Conservation (phyloP, 2,329 filamentous ascomycete species). For the Aspergillus brunneoviolaceus region DNA sequence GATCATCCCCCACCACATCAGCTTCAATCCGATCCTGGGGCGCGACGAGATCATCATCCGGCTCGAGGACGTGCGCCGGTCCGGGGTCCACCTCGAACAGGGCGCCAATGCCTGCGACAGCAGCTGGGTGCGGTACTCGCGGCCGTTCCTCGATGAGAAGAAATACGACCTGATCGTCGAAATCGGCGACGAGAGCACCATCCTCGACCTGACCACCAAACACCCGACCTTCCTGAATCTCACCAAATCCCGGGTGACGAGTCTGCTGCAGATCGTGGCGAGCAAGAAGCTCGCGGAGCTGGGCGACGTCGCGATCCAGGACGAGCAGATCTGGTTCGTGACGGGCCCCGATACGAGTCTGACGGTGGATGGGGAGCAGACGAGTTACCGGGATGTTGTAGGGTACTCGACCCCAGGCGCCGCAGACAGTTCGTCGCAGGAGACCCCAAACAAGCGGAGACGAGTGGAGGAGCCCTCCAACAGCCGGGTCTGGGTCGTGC, state of each 20-base stretch:
- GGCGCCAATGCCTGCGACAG: constrained; percentile 41
- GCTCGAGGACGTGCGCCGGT: constrained; percentile 84
- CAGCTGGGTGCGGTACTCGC: constrained; percentile 73
- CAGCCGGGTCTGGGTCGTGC: constrained; percentile 58
- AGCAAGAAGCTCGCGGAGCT: constrained; percentile 61
- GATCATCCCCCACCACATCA: constrained; percentile 73
- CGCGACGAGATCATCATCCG: constrained; percentile 75
- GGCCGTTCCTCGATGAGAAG: constrained; percentile 79
- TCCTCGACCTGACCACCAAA: constrained; percentile 54
- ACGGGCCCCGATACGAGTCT: constrained; percentile 55
- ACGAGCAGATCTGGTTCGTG: constrained; percentile 59
- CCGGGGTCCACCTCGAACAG: constrained; percentile 67
- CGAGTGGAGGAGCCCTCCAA: constrained; percentile 13
- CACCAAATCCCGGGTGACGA: constrained; percentile 67
- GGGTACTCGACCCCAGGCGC: constrained; percentile 14
- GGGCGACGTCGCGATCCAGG: constrained; percentile 66
- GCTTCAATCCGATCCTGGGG: constrained; percentile 68
- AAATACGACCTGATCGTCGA: constrained; percentile 76
- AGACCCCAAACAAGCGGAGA: constrained; percentile 18
- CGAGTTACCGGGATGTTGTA: constrained; percentile 5
- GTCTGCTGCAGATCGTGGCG: constrained; percentile 76
- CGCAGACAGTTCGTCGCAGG: background rate
- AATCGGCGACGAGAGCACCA: constrained; percentile 66
- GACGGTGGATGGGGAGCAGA: constrained; percentile 40
- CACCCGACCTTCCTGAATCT: constrained; percentile 72